Evolutionary conservation across 345 rosid species (phyloP).

Genomic region (Populus davidiana): DNA sequence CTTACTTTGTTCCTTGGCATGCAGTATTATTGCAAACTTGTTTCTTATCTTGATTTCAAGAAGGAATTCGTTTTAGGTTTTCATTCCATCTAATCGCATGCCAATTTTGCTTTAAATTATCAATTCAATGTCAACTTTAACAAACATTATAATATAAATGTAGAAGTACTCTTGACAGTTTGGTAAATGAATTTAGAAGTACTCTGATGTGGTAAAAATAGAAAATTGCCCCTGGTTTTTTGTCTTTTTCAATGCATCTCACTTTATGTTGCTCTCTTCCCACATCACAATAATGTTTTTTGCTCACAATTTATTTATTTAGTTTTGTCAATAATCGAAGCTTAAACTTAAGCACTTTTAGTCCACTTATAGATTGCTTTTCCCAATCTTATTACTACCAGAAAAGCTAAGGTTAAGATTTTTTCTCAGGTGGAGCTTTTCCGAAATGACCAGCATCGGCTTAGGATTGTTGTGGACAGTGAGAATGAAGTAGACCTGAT

Average conservation of each 20-base stretch:
- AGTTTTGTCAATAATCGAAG: neutral
- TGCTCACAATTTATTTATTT: neutral
- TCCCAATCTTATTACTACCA: neutral
- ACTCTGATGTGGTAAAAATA: neutral
- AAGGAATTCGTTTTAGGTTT: neutral
- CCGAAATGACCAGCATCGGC: slow-evolving; percentile 77
- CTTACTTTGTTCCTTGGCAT: neutral
- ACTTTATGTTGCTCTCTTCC: neutral
- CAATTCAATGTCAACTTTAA: no score
- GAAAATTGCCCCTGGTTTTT: neutral
- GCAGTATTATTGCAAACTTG: neutral
- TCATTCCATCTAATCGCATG: neutral
- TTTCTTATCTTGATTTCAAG: neutral
- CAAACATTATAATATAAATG: no score
- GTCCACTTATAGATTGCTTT: neutral
- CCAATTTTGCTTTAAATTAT: no score
- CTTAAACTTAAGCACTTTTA: neutral
- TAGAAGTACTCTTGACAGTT: neutral
- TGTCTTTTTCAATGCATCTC: neutral
- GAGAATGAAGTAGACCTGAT: slow-evolving; percentile 76
- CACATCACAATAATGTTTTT: no score
- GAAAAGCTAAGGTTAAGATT: neutral
- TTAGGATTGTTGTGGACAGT: slow-evolving; percentile 82
- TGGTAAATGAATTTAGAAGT: neutral
- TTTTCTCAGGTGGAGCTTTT: slow-evolving; percentile 67